Percentiles rank a stretch among this genome's conserved stretches.
Conservation (phyloP, 2,329 filamentous ascomycete genomes). For the Alternaria viburni region DNA sequence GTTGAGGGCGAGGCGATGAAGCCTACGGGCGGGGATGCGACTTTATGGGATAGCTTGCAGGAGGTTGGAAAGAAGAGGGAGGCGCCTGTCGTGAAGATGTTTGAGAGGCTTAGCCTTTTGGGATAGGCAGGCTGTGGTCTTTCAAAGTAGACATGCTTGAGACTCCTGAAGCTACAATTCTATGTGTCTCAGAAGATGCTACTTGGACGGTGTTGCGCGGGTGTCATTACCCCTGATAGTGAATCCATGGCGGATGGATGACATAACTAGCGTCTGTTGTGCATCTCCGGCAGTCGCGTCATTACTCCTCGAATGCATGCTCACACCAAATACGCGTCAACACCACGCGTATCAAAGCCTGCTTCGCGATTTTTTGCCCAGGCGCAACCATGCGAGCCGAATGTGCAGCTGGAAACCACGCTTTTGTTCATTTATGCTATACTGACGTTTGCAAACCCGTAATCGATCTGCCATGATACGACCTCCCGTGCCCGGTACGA, state of each 20-base stretch:
- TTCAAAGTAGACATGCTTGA: background rate
- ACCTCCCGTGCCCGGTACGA: background rate
- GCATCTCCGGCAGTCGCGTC: background rate
- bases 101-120: conserved; percentile 53
- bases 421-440: background rate
- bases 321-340: background rate
- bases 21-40: conserved; percentile 53
- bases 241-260: background rate
- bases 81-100: conserved; percentile 60
- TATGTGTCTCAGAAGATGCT: background rate
- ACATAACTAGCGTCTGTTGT: background rate
- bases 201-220: background rate
- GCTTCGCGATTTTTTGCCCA: background rate
- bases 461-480: background rate
- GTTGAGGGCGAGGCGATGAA: conserved; percentile 32
- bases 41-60: conserved; percentile 54
- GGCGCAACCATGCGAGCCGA: background rate
- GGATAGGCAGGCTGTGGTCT: conserved; percentile 12
- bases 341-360: background rate
- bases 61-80: conserved; percentile 50
- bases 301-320: background rate
- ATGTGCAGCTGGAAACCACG: background rate
- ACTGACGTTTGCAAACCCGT: background rate
- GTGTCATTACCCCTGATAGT: background rate
- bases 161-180: background rate